Base-by-base conservation (phyloP, 257 asterid genomes). In the Primulina huaijiensis region DNA sequence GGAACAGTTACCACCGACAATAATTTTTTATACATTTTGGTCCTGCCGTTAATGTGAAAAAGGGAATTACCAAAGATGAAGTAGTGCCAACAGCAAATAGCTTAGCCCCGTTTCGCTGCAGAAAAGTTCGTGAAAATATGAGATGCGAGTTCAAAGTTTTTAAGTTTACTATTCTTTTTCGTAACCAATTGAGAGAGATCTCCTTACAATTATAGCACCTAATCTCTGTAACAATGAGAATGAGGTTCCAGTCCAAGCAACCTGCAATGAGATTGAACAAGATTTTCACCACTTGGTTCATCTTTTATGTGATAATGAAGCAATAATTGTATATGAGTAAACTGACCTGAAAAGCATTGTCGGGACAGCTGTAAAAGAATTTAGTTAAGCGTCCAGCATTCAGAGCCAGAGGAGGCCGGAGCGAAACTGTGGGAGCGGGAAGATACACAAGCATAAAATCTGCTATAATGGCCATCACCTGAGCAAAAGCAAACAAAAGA, bases 381-480 rank as follows among this genome's bases (percentile, higher is more conserved):
- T 73, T 84, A 57, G 89, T 79, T 17, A 84, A 59, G 23, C 69
- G 67, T 25, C 89, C 89, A 27, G 86, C 84, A 70, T 72, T 71
- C 53, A 56, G 67, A 20, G 80, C 82, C 67, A 84, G 77, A 46
- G 83, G 84, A 1, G 86, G 64, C 30, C 89, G 82, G 70, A 84
- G 84, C 72, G 89, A 77, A 64, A 84, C 77, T 19, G 89, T 84
- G 63, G 89, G 89, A 67, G 89, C 89, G 8, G 89, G 89, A 77
- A 84, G 89, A 74, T 81, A 84, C 37, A 84, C 88, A 21, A 81
- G 86, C 88, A 84, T 84, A 80, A 81, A 84, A 75, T 81, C 89
- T 60, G 89, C 89, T 66, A 84, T 77, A 29, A 84, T 40, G 57
- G 89, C 89, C 89, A 84, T 84, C 70, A 79, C 89, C 89, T 81